Evolutionary conservation across 192 early-diverging fungal species (phyloP), one percentile per base, ranked within the genome.

Genomic region (Geranomyces variabilis): DNA sequence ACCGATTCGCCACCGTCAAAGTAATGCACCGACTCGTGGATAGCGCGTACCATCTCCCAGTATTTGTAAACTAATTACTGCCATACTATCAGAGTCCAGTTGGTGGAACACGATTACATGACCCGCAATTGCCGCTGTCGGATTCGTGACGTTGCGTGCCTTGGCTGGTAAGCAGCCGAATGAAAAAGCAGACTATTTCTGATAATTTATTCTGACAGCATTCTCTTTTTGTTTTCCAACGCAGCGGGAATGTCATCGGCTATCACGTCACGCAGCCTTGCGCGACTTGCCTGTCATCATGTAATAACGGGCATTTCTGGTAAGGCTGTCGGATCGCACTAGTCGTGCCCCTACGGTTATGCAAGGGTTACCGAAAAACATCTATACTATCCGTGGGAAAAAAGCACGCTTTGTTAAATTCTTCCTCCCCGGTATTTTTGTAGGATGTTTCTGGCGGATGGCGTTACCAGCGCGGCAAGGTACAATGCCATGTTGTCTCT

Each of bases 231-330:
- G 5, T 36, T 29, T 41, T 21, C 43, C 2, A n/a, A 43, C 31
- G 2, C 60, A 88, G 87, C 60, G 87, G 87, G 30, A 88, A 88
- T 61, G 87, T 88, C 10, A 79, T 93, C 34, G 92, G 92, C 1
- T 93, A 94, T 72, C 92, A 93, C 77, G 92, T 94, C 7, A 89
- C 89, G 5, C 88, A 90, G 66, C 92, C 86, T 0, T 98, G 96
- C 73, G 79, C 88, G 41, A 80, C 84, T 14, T 98, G 96, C 69
- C 81, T 98, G 46, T 90, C 93, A 48, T 87, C 93, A 26, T 93
- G 92, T 74, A 94, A 98, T 80, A 98, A 98, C 77, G 96, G 96
- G 0, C 95, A 98, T 69, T 95, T 96, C 79, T 97, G 94, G 36
- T 41, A 41, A 41, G 3, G n/a, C n/a, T n/a, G n/a, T n/a, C n/a